Conservation (phyloP, 257 asterid species). For the Plectranthus barbatus region DNA sequence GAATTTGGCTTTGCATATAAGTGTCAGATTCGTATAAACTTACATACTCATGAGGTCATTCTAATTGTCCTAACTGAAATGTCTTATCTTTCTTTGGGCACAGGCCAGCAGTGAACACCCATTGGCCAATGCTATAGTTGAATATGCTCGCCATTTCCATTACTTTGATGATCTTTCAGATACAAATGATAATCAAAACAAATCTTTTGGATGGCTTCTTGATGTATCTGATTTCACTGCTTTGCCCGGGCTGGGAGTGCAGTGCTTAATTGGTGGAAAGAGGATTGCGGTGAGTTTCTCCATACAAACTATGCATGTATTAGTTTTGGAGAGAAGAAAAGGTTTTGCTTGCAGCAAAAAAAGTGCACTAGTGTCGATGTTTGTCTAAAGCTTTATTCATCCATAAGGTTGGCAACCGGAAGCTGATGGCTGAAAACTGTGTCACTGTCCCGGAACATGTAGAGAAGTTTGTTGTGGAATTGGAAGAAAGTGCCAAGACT, state of each 20-base stretch:
- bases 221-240: slow-evolving; percentile 67
- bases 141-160: slow-evolving; percentile 85
- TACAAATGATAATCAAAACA: slow-evolving; percentile 31
- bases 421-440: slow-evolving; percentile 54
- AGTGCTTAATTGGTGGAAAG: slow-evolving; percentile 59
- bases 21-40: neutral
- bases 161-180: slow-evolving; percentile 56
- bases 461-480: slow-evolving; percentile 68
- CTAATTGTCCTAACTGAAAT: neutral
- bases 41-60: neutral
- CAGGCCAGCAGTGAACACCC: slow-evolving; percentile 97
- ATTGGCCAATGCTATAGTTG: slow-evolving; percentile 75
- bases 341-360: too few relatives aligned
- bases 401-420: slow-evolving; percentile 80
- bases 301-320: neutral
- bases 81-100: slow-evolving; percentile 11
- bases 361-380: neutral
- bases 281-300: slow-evolving; percentile 51
- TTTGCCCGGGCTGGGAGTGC: slow-evolving; percentile 85
- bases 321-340: neutral
- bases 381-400: neutral
- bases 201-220: slow-evolving; percentile 73
- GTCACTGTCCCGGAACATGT: slow-evolving; percentile 40
- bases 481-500: slow-evolving; percentile 87
- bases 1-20: too few relatives aligned